Base-by-base conservation (phyloP, 306 rosid genomes). In the Prunus dulcis region DNA sequence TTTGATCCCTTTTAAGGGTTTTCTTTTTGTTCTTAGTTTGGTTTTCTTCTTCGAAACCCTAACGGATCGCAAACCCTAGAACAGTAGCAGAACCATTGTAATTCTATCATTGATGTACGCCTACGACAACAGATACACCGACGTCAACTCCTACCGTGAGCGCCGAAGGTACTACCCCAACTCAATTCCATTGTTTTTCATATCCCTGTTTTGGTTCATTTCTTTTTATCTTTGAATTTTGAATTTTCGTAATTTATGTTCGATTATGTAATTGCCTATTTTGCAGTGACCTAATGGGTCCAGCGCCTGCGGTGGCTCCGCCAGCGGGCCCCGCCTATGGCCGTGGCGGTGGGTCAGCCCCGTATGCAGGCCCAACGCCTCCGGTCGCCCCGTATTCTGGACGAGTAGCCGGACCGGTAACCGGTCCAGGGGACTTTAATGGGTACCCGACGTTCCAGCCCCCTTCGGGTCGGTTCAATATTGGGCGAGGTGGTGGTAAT, bases 121-220 rank as follows among this genome's bases (percentile, higher is more conserved):
- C 20, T 81, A 80, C 88, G 97, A 91, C 76, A 81, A 75, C 63
- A 75, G 98, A 56, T 85, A 86, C 78, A 63, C 86, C 52, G 96
- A 92, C 71, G 69, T 93, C 10, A 67, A 79, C 72, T 92, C 98
- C 66, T 94, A 87, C 69, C 94, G 97, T 46, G 86, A 86, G 64
- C 98, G 95, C 67, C 92, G 91, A 75, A 89, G 96, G 98, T 94
- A 72, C 12, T 38, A n/a, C 64, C 10, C 32, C 2, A 34, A 3
- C 14, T 27, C 15, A 10, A 65, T 27, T 61, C 18, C 38, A 22
- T 30, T 80, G 28, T 14, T 23, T 49, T 51, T 34, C 18, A 14
- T 30, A n/a, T 46, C 69, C 19, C 15, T 57, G 53, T 53, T 47
- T 17, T 9, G 14, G 22, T 43, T 38, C 28, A 76, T 43, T 49